Percentiles rank a stretch among this genome's conserved stretches.
Evolutionary conservation across 768 basidiomycete species (phyloP).

Genomic region (Cyclocybe aegerita): DNA sequence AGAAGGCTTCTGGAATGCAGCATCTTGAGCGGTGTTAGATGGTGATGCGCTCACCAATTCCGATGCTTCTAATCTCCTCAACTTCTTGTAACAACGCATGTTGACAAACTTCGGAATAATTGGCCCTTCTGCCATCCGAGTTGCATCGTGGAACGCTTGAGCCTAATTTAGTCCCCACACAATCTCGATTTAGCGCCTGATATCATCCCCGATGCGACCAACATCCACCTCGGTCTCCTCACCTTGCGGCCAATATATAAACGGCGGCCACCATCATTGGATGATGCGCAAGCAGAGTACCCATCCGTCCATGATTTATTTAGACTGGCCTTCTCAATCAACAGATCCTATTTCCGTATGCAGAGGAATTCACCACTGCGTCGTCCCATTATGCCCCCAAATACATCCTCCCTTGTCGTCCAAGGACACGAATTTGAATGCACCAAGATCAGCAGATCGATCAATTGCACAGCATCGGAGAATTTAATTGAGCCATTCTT

Average conservation of each 20-base stretch:
- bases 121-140: slow-evolving; percentile 34
- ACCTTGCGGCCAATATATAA: neutral
- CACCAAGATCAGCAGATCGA: too few species aligned
- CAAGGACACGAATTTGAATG: too few species aligned
- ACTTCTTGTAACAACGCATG: slow-evolving; percentile 11
- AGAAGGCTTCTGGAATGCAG: slow-evolving; percentile 15
- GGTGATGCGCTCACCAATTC: slow-evolving; percentile 17
- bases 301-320: neutral
- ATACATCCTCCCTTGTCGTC: neutral
- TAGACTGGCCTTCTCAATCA: too few species aligned
- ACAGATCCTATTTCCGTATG: neutral
- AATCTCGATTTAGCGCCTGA: slow-evolving; percentile 16
- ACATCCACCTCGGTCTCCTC: slow-evolving; percentile 15
- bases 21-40: slow-evolving; percentile 17
- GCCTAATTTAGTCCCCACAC: slow-evolving; percentile 6
- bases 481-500: too few species aligned
- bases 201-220: slow-evolving; percentile 7
- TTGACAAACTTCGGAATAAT: slow-evolving; percentile 32
- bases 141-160: slow-evolving; percentile 18
- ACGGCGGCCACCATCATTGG: neutral
- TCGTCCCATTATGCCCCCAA: too few species aligned
- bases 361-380: too few species aligned
- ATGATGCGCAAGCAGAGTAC: slow-evolving; percentile 2
- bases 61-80: slow-evolving; percentile 8
- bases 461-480: too few species aligned